phyloP scores from a whole-genome alignment of 2,329 filamentous ascomycete species.

The Tolypocladium album region DNA sequence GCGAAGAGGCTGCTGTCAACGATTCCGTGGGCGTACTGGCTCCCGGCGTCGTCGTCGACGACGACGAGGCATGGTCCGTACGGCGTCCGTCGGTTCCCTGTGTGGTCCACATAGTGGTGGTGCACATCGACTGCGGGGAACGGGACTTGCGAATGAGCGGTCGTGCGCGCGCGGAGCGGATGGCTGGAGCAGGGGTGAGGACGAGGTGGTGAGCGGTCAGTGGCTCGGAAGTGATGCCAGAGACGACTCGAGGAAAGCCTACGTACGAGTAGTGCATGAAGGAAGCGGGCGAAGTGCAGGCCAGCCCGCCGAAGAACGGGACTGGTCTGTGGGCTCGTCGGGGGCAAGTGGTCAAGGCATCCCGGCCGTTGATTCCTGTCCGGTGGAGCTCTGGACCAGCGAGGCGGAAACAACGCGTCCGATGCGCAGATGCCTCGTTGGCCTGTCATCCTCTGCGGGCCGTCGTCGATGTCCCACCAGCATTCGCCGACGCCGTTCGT shows the following conservation, averaged over 20 bases:
- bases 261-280: background rate
- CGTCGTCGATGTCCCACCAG: background rate
- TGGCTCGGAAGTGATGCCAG: background rate
- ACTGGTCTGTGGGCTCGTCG: background rate
- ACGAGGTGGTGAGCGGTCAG: background rate
- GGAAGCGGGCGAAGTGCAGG: background rate
- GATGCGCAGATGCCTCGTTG: background rate
- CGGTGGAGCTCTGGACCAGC: background rate
- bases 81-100: background rate
- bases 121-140: background rate
- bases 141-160: background rate
- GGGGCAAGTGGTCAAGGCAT: background rate
- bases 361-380: background rate
- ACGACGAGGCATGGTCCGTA: background rate
- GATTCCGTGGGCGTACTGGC: background rate
- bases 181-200: background rate
- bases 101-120: background rate
- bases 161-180: background rate
- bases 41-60: background rate
- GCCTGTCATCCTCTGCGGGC: background rate
- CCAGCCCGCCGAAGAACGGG: background rate
- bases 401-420: background rate
- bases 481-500: constrained; percentile 8
- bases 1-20: background rate
- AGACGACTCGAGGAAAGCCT: background rate